Evolutionary conservation across 352 stramenopile genomes (phyloP).

Genomic region (Globisporangium yorkense): DNA sequence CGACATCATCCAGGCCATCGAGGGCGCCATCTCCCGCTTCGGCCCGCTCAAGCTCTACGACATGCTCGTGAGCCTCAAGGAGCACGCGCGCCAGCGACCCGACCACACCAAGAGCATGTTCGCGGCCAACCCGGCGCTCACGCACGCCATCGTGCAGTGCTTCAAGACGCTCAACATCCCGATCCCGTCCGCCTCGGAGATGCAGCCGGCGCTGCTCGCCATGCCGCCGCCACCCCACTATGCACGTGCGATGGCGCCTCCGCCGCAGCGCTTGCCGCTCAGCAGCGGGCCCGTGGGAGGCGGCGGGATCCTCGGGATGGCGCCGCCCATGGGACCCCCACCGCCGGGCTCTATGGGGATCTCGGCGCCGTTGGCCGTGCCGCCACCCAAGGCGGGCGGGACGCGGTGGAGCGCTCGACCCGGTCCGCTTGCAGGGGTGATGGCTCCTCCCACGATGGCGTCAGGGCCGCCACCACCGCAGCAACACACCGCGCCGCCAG

Average conservation of each 20-base stretch:
- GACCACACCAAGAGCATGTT: constrained; percentile 77
- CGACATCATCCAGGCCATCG: constrained; percentile 75
- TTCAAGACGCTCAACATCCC: constrained; percentile 82
- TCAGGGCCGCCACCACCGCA: not conserved
- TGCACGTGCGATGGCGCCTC: constrained; percentile 9
- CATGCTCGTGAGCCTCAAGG: constrained; percentile 75
- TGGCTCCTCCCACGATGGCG: constrained; percentile 4
- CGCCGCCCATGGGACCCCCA: constrained; percentile 21
- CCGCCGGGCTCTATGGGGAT: constrained; percentile 23
- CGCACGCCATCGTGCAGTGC: constrained; percentile 78
- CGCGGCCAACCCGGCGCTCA: constrained; percentile 70
- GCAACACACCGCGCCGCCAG: constrained; percentile 1
- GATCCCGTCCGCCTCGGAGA: constrained; percentile 53
- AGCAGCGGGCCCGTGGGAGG: constrained; percentile 1
- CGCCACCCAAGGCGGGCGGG: constrained; percentile 34
- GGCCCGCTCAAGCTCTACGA: constrained; percentile 80
- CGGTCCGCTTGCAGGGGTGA: constrained; percentile 27
- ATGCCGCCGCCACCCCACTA: constrained; percentile 4
- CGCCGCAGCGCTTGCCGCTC: constrained; percentile 28
- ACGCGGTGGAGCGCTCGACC: constrained; percentile 68
- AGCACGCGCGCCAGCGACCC: constrained; percentile 67
- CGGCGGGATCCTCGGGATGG: constrained; percentile 14
- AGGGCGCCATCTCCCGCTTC: constrained; percentile 57
- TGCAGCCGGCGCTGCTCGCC: constrained; percentile 43
- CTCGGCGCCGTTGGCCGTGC: constrained; percentile 16